Evolutionary conservation across 495 filamentous ascomycete species (phyloP).

Genomic region (Aspergillus baeticus): DNA sequence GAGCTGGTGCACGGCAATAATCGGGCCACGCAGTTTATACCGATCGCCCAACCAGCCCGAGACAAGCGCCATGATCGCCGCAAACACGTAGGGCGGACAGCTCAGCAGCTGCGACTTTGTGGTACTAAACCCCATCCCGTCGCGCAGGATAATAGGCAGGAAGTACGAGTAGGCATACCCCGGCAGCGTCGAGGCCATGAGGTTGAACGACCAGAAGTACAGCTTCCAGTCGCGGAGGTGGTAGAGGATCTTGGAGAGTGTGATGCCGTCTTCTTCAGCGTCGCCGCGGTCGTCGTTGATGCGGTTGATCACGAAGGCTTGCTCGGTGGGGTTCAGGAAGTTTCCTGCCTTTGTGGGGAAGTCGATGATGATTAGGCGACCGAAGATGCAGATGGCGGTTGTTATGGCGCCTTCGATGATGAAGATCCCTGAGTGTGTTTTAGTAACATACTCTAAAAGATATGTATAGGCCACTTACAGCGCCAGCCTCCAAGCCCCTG

Average conservation of each 20-base stretch:
- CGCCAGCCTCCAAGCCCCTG: slow-evolving; percentile 12
- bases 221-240: slow-evolving; percentile 19
- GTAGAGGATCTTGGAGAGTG: background rate
- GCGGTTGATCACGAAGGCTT: slow-evolving; percentile 14
- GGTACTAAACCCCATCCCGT: slow-evolving; percentile 12
- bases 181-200: slow-evolving; percentile 18
- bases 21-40: slow-evolving; percentile 13
- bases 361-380: slow-evolving; percentile 14
- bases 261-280: slow-evolving; percentile 12
- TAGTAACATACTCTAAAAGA: background rate
- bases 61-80: slow-evolving; percentile 2
- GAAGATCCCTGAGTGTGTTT: slow-evolving; percentile 13
- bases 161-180: slow-evolving; percentile 19
- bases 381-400: slow-evolving; percentile 8
- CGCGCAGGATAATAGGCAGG: slow-evolving; percentile 11
- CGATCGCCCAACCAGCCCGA: slow-evolving; percentile 16
- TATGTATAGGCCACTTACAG: background rate
- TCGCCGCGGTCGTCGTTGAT: slow-evolving; percentile 17
- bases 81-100: slow-evolving; percentile 12
- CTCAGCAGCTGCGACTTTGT: slow-evolving; percentile 12
- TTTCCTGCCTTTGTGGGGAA: slow-evolving; percentile 12
- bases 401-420: slow-evolving; percentile 18
- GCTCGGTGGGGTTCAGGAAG: slow-evolving; percentile 11
- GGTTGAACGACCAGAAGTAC: slow-evolving; percentile 18
- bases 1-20: slow-evolving; percentile 16